Base-by-base conservation (phyloP, 768 basidiomycete genomes). In the Leccinum aurantiacum region DNA sequence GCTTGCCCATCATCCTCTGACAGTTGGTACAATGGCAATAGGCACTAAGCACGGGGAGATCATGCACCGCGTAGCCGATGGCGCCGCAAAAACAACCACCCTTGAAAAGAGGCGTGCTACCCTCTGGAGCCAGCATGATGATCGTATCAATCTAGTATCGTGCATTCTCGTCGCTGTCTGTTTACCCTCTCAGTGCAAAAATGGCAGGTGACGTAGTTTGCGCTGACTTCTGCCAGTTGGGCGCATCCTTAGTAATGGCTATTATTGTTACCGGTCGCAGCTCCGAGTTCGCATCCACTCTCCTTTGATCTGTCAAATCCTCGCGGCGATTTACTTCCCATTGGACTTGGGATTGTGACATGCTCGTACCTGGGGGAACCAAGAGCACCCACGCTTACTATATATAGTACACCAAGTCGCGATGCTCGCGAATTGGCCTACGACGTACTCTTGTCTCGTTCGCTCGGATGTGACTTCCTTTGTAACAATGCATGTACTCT, bases 21-120 rank as follows among this genome's bases (percentile, higher is more conserved):
- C 89, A 90, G n/a, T 80, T 69, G 4, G 84, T 84, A 67, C 89
- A 90, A 66, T 90, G 89, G 62, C 86, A 89, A 65, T 84, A 89
- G 6, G 84, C 86, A 62, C 82, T 82, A 35, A 84, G 72, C 4
- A 82, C 63, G 0, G 87, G 85, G 35, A 67, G 70, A 2, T 82
- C 82, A 11, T 69, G 70, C 2, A 85, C 76, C 51, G 75, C 60
- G 61, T 84, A 89, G 0, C 81, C 70, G 4, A 82, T 73, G 3
- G 74, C 63, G n/a, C 81, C 77, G 60, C 88, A 89, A 65, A 82
- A 86, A 70, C 88, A 90, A 38, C 78, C 72, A 48, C 87, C 88
- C 60, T 72, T 72, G 60, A 78, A 70, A 35, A 76, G 59, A 50
- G 60, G 60, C 2, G 31, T 11, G 54, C 57, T 22, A 10, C 54